Conservation (phyloP, 352 stramenopile genomes). For the Halophytophthora polymorphica region DNA sequence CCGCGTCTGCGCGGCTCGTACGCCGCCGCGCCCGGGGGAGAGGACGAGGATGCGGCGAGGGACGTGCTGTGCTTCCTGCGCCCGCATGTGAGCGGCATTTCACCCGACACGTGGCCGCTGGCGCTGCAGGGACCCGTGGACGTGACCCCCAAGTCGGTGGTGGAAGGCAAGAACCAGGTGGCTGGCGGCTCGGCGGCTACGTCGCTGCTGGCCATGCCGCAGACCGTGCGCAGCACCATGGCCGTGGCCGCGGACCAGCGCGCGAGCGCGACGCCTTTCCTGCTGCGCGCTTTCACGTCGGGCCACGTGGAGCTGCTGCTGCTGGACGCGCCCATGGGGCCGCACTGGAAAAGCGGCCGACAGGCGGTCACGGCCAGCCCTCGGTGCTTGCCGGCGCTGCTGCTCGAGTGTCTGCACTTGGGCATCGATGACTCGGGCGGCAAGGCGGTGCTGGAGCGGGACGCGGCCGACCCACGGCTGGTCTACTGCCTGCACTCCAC, state of each 20-base stretch:
- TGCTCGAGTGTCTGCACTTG: constrained; percentile 74
- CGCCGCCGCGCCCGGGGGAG: background rate
- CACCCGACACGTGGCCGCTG: constrained; percentile 70
- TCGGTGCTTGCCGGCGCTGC: constrained; percentile 38
- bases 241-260: constrained; percentile 23
- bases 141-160: constrained; percentile 48
- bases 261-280: constrained; percentile 44
- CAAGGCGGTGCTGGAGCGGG: constrained; percentile 47
- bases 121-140: constrained; percentile 65
- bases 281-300: constrained; percentile 68
- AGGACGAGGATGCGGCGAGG: constrained; percentile 5
- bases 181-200: constrained; percentile 39
- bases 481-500: constrained; percentile 79
- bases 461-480: constrained; percentile 50
- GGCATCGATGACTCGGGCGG: constrained; percentile 72
- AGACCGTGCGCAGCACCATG: constrained; percentile 18
- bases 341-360: constrained; percentile 54
- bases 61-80: constrained; percentile 42
- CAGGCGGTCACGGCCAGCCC: constrained; percentile 12
- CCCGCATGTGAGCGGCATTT: constrained; percentile 71
- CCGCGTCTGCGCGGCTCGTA: constrained; percentile 13
- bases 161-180: constrained; percentile 52
- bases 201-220: constrained; percentile 53
- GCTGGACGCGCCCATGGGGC: constrained; percentile 54
- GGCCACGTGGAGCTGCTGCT: constrained; percentile 75